These are phyloP conservation scores for Arthrocladium fulminans DNA, from an alignment of 2,329 filamentous ascomycete genomes.

Conservation along the genomic window DNA sequence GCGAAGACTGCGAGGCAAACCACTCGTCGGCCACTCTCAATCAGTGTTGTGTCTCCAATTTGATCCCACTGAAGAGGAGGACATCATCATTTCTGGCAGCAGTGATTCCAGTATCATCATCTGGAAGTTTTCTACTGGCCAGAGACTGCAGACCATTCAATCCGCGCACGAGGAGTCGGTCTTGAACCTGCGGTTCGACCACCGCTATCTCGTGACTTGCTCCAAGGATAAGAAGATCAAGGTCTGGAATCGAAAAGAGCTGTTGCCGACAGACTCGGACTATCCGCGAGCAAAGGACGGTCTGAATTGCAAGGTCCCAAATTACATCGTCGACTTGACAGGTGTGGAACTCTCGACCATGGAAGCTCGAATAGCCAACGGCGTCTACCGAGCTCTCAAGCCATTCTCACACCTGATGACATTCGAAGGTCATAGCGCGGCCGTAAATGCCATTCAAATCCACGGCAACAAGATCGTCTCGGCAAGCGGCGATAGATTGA, in stretches of 20 bases:
- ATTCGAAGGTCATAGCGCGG: slow-evolving; percentile 75
- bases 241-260: slow-evolving; percentile 72
- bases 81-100: slow-evolving; percentile 89
- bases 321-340: slow-evolving; percentile 47
- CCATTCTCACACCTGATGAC: slow-evolving; percentile 70
- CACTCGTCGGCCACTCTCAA: slow-evolving; percentile 66
- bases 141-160: slow-evolving; percentile 65
- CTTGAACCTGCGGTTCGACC: slow-evolving; percentile 85
- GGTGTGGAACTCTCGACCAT: slow-evolving; percentile 33
- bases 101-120: slow-evolving; percentile 85
- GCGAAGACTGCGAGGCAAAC: slow-evolving; percentile 63
- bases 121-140: slow-evolving; percentile 87
- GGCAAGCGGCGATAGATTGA: slow-evolving; percentile 83
- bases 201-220: slow-evolving; percentile 84
- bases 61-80: slow-evolving; percentile 75
- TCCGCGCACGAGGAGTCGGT: slow-evolving; percentile 83
- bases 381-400: slow-evolving; percentile 39
- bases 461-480: slow-evolving; percentile 80
- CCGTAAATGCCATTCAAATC: slow-evolving; percentile 94
- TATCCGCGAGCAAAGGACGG: slow-evolving; percentile 30
- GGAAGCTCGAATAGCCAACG: slow-evolving; percentile 36
- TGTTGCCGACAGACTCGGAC: slow-evolving; percentile 43
- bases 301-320: slow-evolving; percentile 35
- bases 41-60: slow-evolving; percentile 95
- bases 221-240: slow-evolving; percentile 97